Evolutionary conservation across 2,329 filamentous ascomycete genomes (phyloP), one percentile per base, ranked within the genome.

Genomic region (Clonostachys rhizophaga): DNA sequence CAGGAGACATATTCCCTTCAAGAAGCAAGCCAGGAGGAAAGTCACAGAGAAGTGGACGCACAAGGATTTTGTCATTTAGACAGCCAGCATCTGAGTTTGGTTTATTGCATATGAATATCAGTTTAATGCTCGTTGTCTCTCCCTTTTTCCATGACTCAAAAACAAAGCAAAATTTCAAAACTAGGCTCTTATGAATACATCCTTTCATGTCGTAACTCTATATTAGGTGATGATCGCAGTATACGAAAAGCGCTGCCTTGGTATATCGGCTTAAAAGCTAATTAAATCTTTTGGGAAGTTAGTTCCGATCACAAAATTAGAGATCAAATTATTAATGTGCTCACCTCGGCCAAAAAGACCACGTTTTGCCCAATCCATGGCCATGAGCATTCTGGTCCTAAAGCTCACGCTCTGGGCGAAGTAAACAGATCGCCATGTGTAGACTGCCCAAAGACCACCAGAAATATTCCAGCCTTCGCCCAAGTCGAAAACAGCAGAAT

Each of bases 311-410:
- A 30, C 24, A 4, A 30, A 30, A 10, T 30, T 41, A 11, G 14
- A n/a, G 34, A 14, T 20, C 11, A 39, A 34, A 20, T 17, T 34
- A 6, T 51, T 58, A 41, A 55, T 13, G 9, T 17, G 74, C 85
- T 73, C 70, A 96, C 92, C 94, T 84, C 94, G 80, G 55, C 94
- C 94, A 72, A 99, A 99, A 18, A 99, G 68, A 12, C 90, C 89
- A 63, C 95, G 79, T 81, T 97, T 99, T n/a, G 83, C 85, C 94
- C 94, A 99, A 66, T 99, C 94, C 94, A 99, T 96, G 16, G 91
- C 91, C 67, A 99, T 75, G 60, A 99, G 69, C 54, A 90, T 81
- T 52, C 92, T 81, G 24, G 94, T 99, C 55, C 94, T 76, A 50
- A 97, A 78, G 67, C 91, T 96, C 43, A 99, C 94, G 61, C 90